These are phyloP conservation scores for Xylaria longipes DNA, from an alignment of 495 filamentous ascomycete genomes.

Conservation along the genomic window DNA sequence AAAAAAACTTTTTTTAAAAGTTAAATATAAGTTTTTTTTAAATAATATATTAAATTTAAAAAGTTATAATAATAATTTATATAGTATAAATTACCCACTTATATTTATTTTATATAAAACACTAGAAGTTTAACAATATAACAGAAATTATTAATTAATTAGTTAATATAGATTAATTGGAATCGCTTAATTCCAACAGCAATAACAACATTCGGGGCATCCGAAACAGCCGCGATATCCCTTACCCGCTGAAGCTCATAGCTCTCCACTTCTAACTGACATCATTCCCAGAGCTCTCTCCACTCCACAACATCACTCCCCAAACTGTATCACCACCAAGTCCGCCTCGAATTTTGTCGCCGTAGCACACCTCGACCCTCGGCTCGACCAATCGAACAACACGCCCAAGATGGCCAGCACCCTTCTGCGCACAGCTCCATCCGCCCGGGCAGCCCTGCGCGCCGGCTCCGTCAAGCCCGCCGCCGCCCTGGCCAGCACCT, in stretches of 20 bases:
- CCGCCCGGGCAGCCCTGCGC: slow-evolving; percentile 53
- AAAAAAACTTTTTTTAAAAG: too few species aligned
- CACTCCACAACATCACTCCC: background rate
- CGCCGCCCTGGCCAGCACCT: slow-evolving; percentile 69
- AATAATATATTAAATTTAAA: too few species aligned
- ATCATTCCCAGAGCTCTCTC: slow-evolving; percentile 19
- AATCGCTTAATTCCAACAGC: too few species aligned
- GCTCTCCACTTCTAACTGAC: slow-evolving; percentile 10
- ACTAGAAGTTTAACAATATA: too few species aligned
- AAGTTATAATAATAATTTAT: too few species aligned
- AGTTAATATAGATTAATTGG: too few species aligned
- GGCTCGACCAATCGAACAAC: slow-evolving; percentile 2
- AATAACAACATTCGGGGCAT: slow-evolving; percentile 7
- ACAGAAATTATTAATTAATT: too few species aligned
- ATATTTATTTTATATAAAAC: too few species aligned
- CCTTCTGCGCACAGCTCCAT: slow-evolving; percentile 57
- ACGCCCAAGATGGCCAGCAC: slow-evolving; percentile 57
- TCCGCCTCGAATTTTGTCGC: background rate
- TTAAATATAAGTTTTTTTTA: too few species aligned
- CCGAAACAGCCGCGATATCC: slow-evolving; percentile 8
- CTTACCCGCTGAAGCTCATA: background rate
- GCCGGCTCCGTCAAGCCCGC: slow-evolving; percentile 45
- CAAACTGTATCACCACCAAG: slow-evolving; percentile 3
- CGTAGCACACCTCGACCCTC: background rate
- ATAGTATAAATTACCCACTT: too few species aligned